Evolutionary conservation across 768 basidiomycete species (phyloP), one percentile per base, ranked within the genome.

Genomic region (Cyathus striatus): DNA sequence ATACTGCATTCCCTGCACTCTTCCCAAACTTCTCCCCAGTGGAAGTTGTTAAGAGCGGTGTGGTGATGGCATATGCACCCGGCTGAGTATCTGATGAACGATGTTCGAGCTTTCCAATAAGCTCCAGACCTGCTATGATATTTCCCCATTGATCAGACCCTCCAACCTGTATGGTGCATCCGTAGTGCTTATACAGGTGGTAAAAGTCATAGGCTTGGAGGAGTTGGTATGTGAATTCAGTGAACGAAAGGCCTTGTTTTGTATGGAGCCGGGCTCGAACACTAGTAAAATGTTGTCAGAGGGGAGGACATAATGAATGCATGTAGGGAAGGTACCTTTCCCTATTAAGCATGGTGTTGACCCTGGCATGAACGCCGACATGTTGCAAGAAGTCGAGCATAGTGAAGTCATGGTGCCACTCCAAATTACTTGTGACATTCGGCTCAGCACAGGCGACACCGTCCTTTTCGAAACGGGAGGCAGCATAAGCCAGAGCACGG

Each of bases 111-210:
- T 47, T 44, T 75, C 79, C 76, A 54, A 98, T 94, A 44, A 99
- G 77, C 43, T 97, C 92, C 24, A 97, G 70, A 17, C 96, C 96
- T 21, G 90, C 88, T 23, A 95, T 66, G 49, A 99, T 97, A 58
- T 99, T 99, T 13, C 96, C 96, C 89, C 93, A 96, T 61, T 99
- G 96, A 61, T 99, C 96, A 0, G 92, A 94, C 7, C 96, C 96
- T 38, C 96, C 96, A 32, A 98, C 66, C 62, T 99, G 96, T 33
- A 96, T 77, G 12, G 78, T 76, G 61, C 95, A 97, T 3, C 70
- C 71, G 41, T 76, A 69, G 17, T 73, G 60, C 49, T 72, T 70
- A 58, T 86, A 66, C 6, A 99, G 73, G 52, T 82, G 70, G 50
- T 85, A 77, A 64, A 96, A 99, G 64, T 99, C 96, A 64, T 93